Evolutionary conservation across 495 filamentous ascomycete genomes (phyloP).

Genomic region (Neurospora sp.): DNA sequence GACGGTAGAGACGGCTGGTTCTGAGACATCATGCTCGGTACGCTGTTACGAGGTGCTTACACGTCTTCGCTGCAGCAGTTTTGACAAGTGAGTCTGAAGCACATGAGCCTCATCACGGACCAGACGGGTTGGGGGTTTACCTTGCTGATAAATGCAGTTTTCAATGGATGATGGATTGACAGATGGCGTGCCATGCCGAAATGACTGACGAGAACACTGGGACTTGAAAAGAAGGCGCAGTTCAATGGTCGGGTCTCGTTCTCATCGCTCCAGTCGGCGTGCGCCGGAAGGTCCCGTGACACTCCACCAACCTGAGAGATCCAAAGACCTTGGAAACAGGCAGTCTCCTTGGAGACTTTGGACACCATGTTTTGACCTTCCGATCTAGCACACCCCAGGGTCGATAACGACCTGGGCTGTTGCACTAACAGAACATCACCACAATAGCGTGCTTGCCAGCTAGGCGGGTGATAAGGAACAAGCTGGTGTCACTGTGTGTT

Average conservation of each 20-base stretch:
- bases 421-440: not conserved
- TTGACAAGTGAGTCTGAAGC: not conserved
- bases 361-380: not conserved
- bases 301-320: not conserved
- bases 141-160: not conserved
- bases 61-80: not conserved
- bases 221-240: not conserved
- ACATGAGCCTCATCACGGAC: not conserved
- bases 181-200: not conserved
- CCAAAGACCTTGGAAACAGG: not conserved
- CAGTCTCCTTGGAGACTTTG: not conserved
- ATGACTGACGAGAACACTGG: not conserved
- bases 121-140: not conserved
- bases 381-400: not conserved
- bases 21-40: not conserved
- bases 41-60: not conserved
- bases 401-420: not conserved
- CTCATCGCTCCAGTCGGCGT: not conserved
- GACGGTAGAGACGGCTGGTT: not conserved
- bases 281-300: conserved; percentile 10
- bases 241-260: not conserved
- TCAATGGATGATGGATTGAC: not conserved
- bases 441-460: not conserved
- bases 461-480: not conserved
- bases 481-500: not conserved